These are phyloP conservation scores for Croton laevigatus DNA, from an alignment of 441 rosid species.

Conservation along the genomic window DNA sequence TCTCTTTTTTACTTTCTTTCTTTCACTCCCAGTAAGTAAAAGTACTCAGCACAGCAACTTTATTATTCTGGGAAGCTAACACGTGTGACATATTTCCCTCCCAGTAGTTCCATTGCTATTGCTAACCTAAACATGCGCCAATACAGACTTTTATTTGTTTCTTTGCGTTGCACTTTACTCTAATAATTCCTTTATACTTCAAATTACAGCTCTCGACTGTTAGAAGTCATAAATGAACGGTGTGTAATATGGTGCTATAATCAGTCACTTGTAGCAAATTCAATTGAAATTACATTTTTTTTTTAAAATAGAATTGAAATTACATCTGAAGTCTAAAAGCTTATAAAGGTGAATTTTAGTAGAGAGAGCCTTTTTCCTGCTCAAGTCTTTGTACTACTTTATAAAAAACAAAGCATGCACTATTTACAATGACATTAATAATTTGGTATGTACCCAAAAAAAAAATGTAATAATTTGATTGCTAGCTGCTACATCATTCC, in stretches of 20 bases:
- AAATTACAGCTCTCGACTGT: not conserved
- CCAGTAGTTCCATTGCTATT: not conserved
- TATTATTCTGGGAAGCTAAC: not conserved
- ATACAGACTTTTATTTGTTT: not conserved
- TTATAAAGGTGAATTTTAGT: not conserved
- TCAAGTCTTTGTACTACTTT: slow-evolving; percentile 3
- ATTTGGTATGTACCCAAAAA: too few species aligned
- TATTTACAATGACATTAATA: not conserved
- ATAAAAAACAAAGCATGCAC: not conserved
- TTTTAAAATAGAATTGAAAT: too few species aligned
- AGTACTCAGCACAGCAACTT: not conserved
- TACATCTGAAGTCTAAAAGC: not conserved
- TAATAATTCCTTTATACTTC: not conserved
- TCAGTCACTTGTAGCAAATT: too few species aligned
- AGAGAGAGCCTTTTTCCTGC: not conserved
- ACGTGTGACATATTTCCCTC: not conserved
- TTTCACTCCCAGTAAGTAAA: not conserved
- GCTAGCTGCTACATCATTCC: not conserved
- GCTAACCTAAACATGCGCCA: too few species aligned
- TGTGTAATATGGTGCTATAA: too few species aligned
- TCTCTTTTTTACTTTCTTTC: not conserved
- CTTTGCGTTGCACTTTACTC: not conserved
- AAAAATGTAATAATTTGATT: not conserved
- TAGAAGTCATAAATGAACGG: not conserved
- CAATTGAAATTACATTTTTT: too few species aligned